These are phyloP conservation scores for Rhizoctonia solani DNA, from an alignment of 1,284 basidiomycete species.

Conservation along the genomic window DNA sequence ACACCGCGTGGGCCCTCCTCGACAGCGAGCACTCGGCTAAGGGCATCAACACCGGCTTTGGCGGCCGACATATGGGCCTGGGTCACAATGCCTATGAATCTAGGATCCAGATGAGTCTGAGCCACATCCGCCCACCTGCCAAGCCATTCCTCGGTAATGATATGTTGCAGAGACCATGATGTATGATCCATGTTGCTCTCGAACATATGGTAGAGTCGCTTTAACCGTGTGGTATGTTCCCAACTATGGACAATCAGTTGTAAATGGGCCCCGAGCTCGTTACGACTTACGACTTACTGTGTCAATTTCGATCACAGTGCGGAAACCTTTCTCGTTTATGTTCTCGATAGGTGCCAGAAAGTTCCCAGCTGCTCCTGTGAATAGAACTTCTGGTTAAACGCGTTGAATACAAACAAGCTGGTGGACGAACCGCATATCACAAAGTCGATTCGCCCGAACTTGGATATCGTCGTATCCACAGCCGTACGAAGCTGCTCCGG, in stretches of 20 bases:
- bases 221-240: slow-evolving; percentile 96
- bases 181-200: slow-evolving; percentile 77
- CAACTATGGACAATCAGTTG: slow-evolving; percentile 53
- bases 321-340: slow-evolving; percentile 86
- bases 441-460: slow-evolving; percentile 90
- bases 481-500: slow-evolving; percentile 75
- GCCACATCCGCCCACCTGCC: slow-evolving; percentile 10
- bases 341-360: slow-evolving; percentile 83
- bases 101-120: slow-evolving; percentile 3
- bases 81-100: background rate
- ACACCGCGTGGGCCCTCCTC: slow-evolving; percentile 96
- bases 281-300: slow-evolving; percentile 56
- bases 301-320: slow-evolving; percentile 93
- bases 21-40: slow-evolving; percentile 82
- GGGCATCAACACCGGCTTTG: slow-evolving; percentile 91
- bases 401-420: background rate
- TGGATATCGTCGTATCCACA: slow-evolving; percentile 72
- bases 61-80: slow-evolving; percentile 92
- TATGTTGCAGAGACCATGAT: slow-evolving; percentile 91
- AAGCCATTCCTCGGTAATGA: slow-evolving; percentile 72
- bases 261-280: slow-evolving; percentile 3
- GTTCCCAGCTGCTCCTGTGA: slow-evolving; percentile 84
- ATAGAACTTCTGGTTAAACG: background rate
- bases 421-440: slow-evolving; percentile 81
- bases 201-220: slow-evolving; percentile 77